Percentiles rank a stretch among this genome's conserved stretches.
These are phyloP conservation scores for Leccinellum albellum DNA, from an alignment of 768 basidiomycete genomes.

Conservation along the genomic window DNA sequence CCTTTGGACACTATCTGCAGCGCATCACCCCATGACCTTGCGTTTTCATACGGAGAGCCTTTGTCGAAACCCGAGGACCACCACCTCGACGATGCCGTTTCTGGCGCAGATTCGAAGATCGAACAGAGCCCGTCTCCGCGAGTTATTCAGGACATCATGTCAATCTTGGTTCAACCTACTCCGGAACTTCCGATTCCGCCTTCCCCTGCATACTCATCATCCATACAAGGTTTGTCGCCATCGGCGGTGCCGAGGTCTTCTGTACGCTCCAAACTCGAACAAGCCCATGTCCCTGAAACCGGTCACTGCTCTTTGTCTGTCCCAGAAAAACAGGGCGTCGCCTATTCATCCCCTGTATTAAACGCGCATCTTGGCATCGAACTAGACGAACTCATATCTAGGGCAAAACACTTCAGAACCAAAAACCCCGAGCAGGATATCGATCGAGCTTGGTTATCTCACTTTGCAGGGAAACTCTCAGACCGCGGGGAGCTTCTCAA, in stretches of 20 bases:
- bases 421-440: conserved; percentile 56
- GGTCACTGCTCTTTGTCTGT: background rate
- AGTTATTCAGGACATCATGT: conserved; percentile 31
- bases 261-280: background rate
- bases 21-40: background rate
- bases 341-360: conserved; percentile 45
- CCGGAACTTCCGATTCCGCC: conserved; percentile 6
- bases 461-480: conserved; percentile 66
- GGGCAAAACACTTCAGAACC: conserved; percentile 50
- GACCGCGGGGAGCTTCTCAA: conserved; percentile 50
- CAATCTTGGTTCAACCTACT: conserved; percentile 23
- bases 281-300: background rate
- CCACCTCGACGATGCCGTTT: background rate
- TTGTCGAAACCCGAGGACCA: background rate
- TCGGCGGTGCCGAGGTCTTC: background rate
- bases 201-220: conserved; percentile 1
- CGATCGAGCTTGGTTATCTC: conserved; percentile 61
- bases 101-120: background rate
- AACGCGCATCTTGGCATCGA: conserved; percentile 63
- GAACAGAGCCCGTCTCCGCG: conserved; percentile 24
- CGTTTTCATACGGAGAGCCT: background rate
- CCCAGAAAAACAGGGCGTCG: background rate
- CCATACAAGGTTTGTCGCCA: background rate
- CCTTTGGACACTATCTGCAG: conserved; percentile 36
- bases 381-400: conserved; percentile 49